A percentile compares a stretch with the other conserved stretches of the same genome.
Evolutionary conservation across 805 yeast species (phyloP).

Genomic region (Wickerhamiella siamensis): DNA sequence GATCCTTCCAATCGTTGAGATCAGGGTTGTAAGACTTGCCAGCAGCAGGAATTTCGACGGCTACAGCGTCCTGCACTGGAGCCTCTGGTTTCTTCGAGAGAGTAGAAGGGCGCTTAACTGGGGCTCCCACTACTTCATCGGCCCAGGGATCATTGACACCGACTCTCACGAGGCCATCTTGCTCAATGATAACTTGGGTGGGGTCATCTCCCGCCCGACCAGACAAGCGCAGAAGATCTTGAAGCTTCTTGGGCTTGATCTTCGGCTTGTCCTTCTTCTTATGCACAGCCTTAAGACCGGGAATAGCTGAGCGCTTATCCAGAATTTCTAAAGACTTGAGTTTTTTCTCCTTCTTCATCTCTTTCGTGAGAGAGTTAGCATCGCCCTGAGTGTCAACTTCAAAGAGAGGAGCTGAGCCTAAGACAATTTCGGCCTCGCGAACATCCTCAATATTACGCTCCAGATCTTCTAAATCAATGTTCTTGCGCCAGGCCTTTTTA

Average conservation of each 20-base stretch:
- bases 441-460: constrained; percentile 54
- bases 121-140: constrained; percentile 14
- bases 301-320: constrained; percentile 61
- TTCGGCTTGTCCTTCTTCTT: constrained; percentile 21
- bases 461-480: constrained; percentile 73
- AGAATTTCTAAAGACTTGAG: constrained; percentile 58
- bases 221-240: constrained; percentile 55
- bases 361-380: constrained; percentile 28
- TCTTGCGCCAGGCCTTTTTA: constrained; percentile 83
- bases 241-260: constrained; percentile 40
- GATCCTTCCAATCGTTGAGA: constrained; percentile 61
- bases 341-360: constrained; percentile 29
- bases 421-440: constrained; percentile 39
- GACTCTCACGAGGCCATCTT: constrained; percentile 47
- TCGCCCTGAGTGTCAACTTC: constrained; percentile 58
- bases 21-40: constrained; percentile 93
- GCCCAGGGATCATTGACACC: constrained; percentile 56
- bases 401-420: constrained; percentile 36
- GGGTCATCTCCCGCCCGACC: constrained; percentile 48
- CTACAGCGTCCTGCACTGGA: constrained; percentile 14
- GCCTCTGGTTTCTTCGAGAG: constrained; percentile 13
- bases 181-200: constrained; percentile 32
- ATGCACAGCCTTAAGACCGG: constrained; percentile 37
- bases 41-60: constrained; percentile 46
- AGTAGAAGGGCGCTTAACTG: constrained; percentile 5